Percentiles rank a stretch among this genome's conserved stretches.
These are phyloP conservation scores for Trichoderma cornu-damae DNA, from an alignment of 2,329 filamentous ascomycete species.

Conservation along the genomic window DNA sequence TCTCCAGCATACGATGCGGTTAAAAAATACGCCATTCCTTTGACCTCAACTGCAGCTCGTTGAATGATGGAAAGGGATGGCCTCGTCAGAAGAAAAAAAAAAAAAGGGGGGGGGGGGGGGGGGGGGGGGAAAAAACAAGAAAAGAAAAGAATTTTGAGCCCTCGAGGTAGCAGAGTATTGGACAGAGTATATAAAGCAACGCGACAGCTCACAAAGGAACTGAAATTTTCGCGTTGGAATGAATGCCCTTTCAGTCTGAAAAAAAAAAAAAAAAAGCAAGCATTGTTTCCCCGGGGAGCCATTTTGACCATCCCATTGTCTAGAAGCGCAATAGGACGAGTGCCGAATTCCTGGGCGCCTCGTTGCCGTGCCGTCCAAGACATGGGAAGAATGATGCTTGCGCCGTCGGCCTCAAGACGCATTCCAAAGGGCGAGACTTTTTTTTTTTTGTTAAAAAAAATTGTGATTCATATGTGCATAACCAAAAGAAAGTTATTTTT, in stretches of 20 bases:
- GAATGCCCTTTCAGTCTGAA: no score
- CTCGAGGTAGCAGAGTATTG: no score
- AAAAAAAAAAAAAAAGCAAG: no score
- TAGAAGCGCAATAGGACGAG: neutral
- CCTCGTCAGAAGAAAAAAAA: neutral
- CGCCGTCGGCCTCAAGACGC: neutral
- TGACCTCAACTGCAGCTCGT: slow-evolving; percentile 15
- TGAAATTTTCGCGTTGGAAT: neutral
- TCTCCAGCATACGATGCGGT: slow-evolving; percentile 40
- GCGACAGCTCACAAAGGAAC: no score
- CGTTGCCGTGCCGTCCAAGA: neutral
- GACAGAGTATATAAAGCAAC: no score
- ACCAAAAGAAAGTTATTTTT: no score
- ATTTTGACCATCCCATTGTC: neutral
- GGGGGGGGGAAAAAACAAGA: no score
- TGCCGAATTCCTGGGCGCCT: neutral
- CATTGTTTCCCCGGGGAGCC: slow-evolving; percentile 5
- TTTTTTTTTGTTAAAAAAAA: no score
- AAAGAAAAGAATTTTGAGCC: neutral
- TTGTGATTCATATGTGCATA: neutral
- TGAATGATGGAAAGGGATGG: neutral
- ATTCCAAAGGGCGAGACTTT: slow-evolving; percentile 14
- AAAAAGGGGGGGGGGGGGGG: no score
- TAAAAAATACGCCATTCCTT: slow-evolving; percentile 41
- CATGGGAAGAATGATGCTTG: neutral